Evolutionary conservation across 768 basidiomycete species (phyloP).

Genomic region (Guyanaporus albipodus): DNA sequence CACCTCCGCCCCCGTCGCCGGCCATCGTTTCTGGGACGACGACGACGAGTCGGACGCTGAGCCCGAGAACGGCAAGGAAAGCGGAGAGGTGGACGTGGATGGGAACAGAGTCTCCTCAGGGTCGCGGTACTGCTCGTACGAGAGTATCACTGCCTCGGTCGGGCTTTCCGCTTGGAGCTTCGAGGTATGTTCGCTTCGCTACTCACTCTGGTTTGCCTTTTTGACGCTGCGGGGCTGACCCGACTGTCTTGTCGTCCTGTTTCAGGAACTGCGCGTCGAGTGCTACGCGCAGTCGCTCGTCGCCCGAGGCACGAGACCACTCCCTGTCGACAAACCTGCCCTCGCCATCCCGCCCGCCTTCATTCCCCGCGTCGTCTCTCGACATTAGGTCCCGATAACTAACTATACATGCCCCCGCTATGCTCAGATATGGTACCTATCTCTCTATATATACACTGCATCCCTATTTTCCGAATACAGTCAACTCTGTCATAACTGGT

Average conservation of each 20-base stretch:
- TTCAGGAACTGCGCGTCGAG: constrained; percentile 26
- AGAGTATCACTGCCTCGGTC: constrained; percentile 27
- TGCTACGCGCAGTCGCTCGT: constrained; percentile 30
- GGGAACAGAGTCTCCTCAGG: too few relatives aligned
- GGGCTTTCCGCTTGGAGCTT: constrained; percentile 28
- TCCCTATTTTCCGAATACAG: too few relatives aligned
- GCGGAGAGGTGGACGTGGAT: not conserved
- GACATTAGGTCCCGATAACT: not conserved
- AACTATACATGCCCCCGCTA: constrained; percentile 1
- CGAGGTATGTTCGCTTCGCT: constrained; percentile 26
- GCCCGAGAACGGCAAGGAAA: not conserved
- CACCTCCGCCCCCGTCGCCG: too few relatives aligned
- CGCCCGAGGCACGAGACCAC: constrained; percentile 22
- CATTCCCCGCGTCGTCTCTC: constrained; percentile 12
- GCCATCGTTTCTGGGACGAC: too few relatives aligned
- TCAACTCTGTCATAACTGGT: too few relatives aligned
- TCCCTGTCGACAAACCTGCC: constrained; percentile 9
- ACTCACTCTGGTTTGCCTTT: too few relatives aligned
- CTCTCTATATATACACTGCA: too few relatives aligned
- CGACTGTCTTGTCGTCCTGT: too few relatives aligned
- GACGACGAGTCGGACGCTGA: not conserved
- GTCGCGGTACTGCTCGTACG: constrained; percentile 13
- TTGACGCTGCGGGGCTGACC: not conserved
- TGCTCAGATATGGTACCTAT: constrained; percentile 4
- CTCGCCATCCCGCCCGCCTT: constrained; percentile 31